These are phyloP conservation scores for Datura wrightii DNA, from an alignment of 257 asterid species.

Conservation along the genomic window DNA sequence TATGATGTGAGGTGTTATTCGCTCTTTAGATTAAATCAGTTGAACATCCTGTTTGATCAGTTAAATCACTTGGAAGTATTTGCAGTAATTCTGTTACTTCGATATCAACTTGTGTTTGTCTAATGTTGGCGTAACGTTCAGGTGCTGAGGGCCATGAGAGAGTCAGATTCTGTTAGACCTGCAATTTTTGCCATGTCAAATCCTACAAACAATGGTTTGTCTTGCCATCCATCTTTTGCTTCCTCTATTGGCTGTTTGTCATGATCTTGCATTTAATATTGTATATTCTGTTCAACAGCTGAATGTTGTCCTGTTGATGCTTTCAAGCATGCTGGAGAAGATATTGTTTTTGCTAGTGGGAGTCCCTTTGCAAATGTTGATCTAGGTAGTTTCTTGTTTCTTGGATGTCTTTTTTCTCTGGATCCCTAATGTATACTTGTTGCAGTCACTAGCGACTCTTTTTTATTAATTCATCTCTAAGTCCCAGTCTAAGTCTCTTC, in stretches of 20 bases:
- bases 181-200: constrained; percentile 99
- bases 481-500: background rate
- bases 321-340: constrained; percentile 91
- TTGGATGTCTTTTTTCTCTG: background rate
- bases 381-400: constrained; percentile 64
- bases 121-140: constrained; percentile 46
- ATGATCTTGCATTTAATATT: constrained; percentile 33
- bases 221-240: constrained; percentile 31
- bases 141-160: constrained; percentile 96
- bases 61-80: background rate
- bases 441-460: background rate
- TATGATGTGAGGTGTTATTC: background rate
- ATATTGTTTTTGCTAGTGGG: constrained; percentile 94
- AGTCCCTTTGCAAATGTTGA: constrained; percentile 92
- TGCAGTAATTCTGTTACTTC: background rate
- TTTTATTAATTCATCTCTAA: background rate
- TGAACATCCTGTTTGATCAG: background rate
- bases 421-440: background rate
- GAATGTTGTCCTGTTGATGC: constrained; percentile 95
- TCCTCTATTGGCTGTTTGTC: constrained; percentile 12
- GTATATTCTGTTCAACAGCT: constrained; percentile 63
- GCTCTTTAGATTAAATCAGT: background rate
- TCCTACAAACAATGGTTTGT: constrained; percentile 93
- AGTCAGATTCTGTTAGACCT: constrained; percentile 84
- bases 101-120: constrained; percentile 15